Evolutionary conservation across 805 yeast genomes (phyloP), one percentile per base, ranked within the genome.

Genomic region (Suhomyces sp.): DNA sequence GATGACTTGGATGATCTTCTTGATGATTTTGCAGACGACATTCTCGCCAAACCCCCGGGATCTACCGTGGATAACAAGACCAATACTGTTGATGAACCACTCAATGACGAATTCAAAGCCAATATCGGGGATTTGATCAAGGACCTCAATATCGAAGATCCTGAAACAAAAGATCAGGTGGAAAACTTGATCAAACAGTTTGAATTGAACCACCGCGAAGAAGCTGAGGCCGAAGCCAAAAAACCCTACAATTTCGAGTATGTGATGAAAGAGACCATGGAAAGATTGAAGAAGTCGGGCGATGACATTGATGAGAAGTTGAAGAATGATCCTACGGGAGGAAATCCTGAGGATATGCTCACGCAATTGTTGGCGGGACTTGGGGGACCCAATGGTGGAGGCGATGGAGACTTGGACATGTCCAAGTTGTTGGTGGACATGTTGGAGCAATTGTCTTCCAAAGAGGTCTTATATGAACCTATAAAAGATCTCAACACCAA

Each of bases 381-480:
- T 17, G 74, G 59, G 3, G 63, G 51, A 2, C 66, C 53, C 10
- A 35, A 44, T 25, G 58, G 54, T 2, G 65, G 57, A 4, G 66
- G 49, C 13, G 69, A 60, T 11, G 65, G 58, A 1, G 76, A 72
- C 40, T 60, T 83, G 43, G 88, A 83, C 51, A 73, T 81, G 60
- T 67, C 81, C 17, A 76, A 77, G 40, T 61, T 87, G 31, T 62
- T 87, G 41, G 73, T 71, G 13, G 87, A 84, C 23, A 79, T 91
- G 79, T 68, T 91, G 50, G 81, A 79, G 43, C 91, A 88, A 54
- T 72, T 91, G 56, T 77, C 93, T 6, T 78, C 93, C 4, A 91
- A 88, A 53, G 90, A 82, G 38, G 84, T 90, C 14, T 69, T 91
- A 24, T 90, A 86, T 53, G 95, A 83, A 47, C 96, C 98, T 2